These are phyloP conservation scores for Exophiala mesophila DNA, from an alignment of 2,329 filamentous ascomycete species.

Conservation along the genomic window DNA sequence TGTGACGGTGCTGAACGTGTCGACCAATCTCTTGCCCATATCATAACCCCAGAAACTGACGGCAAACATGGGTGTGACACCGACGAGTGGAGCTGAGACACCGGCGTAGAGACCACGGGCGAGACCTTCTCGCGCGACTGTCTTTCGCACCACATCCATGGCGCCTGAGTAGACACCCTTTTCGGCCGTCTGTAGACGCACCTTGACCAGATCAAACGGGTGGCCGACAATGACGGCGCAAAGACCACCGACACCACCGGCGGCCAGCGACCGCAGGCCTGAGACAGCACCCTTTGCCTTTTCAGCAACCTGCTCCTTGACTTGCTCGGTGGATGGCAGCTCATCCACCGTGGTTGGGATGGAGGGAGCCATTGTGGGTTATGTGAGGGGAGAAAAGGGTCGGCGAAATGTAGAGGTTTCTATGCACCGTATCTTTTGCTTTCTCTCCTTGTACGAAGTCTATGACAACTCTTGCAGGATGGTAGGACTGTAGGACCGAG, in stretches of 20 bases:
- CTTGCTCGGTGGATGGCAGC: conserved; percentile 39
- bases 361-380: conserved; percentile 20
- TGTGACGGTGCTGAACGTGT: conserved; percentile 58
- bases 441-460: background rate
- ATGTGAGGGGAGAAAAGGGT: background rate
- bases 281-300: conserved; percentile 52
- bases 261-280: conserved; percentile 73
- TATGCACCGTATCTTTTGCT: too few species aligned
- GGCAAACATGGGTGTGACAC: conserved; percentile 93
- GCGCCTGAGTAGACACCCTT: conserved; percentile 86
- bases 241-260: conserved; percentile 87
- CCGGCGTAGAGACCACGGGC: conserved; percentile 83
- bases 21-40: conserved; percentile 84
- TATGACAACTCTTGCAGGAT: too few species aligned
- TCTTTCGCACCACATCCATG: conserved; percentile 86
- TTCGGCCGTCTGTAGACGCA: conserved; percentile 92
- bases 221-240: conserved; percentile 93
- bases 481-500: too few species aligned
- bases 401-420: too few species aligned
- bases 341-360: conserved; percentile 26
- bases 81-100: conserved; percentile 87
- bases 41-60: conserved; percentile 83
- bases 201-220: conserved; percentile 96
- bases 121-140: conserved; percentile 79
- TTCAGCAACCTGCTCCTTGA: conserved; percentile 49